Percentiles rank a stretch among this genome's conserved stretches.
phyloP scores from a whole-genome alignment of 2,329 filamentous ascomycete genomes.

The Xylaria sp. region DNA sequence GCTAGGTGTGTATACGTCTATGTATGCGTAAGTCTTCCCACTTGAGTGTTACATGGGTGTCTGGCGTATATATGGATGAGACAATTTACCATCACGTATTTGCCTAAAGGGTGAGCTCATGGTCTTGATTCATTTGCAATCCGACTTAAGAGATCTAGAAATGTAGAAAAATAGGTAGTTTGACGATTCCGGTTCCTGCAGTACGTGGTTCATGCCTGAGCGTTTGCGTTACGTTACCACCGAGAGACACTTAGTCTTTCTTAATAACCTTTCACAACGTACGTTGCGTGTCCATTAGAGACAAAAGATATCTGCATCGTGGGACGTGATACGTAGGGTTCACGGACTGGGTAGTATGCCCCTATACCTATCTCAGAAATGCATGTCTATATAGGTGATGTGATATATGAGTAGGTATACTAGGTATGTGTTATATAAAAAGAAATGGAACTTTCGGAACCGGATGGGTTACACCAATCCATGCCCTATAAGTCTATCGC shows the following conservation, averaged over 20 bases:
- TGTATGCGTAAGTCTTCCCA: neutral
- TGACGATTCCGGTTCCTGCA: neutral
- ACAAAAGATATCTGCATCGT: neutral
- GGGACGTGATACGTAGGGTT: constrained; percentile 1
- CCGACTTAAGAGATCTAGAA: neutral
- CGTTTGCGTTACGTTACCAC: constrained; percentile 1
- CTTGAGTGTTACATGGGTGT: too few species aligned
- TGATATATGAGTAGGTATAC: neutral
- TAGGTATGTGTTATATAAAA: constrained; percentile 20
- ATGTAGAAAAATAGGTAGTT: neutral
- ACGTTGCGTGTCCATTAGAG: neutral
- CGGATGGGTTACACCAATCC: constrained; percentile 8
- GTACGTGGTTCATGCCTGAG: neutral
- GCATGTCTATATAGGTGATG: neutral
- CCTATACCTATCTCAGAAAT: neutral
- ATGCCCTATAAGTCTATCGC: neutral
- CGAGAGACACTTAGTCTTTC: neutral
- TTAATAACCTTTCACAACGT: neutral
- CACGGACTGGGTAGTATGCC: neutral
- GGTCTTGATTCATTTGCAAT: constrained; percentile 17
- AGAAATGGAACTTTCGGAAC: neutral
- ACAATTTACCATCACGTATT: constrained; percentile 29
- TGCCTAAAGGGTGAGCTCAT: constrained; percentile 33
- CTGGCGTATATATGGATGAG: neutral
- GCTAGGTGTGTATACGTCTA: neutral